Percentiles rank a stretch among this genome's conserved stretches.
phyloP scores from a whole-genome alignment of 2,329 filamentous ascomycete species.

The Rutstroemia sp. region DNA sequence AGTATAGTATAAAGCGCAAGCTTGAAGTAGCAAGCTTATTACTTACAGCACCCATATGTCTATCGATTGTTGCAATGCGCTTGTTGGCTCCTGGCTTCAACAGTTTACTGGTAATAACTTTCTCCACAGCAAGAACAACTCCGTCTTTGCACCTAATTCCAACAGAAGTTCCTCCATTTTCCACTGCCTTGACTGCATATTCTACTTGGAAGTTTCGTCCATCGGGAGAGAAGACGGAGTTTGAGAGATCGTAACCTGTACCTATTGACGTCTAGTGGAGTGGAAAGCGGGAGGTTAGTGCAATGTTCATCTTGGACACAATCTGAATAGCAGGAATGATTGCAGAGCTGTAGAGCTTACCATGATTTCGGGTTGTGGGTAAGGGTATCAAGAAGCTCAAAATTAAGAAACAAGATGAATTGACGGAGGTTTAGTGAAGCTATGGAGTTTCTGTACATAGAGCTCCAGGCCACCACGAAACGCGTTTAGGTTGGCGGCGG shows the following conservation, averaged over 20 bases:
- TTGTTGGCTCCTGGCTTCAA: slow-evolving; percentile 94
- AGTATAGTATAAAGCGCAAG: slow-evolving; percentile 6
- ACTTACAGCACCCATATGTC: slow-evolving; percentile 86
- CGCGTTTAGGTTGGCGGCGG: slow-evolving; percentile 21
- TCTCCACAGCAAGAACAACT: slow-evolving; percentile 92
- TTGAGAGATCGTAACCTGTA: slow-evolving; percentile 97
- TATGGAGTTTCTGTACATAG: slow-evolving; percentile 17
- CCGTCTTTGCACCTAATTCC: slow-evolving; percentile 97
- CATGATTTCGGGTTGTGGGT: slow-evolving; percentile 22
- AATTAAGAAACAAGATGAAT: slow-evolving; percentile 9
- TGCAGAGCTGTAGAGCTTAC: slow-evolving; percentile 25
- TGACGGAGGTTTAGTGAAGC: slow-evolving; percentile 16
- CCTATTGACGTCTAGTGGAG: slow-evolving; percentile 86
- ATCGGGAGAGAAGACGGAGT: slow-evolving; percentile 99
- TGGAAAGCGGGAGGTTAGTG: slow-evolving; percentile 17
- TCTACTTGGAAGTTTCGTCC: slow-evolving; percentile 99
- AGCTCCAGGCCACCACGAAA: slow-evolving; percentile 28
- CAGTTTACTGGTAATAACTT: slow-evolving; percentile 91
- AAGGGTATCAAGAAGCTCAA: slow-evolving; percentile 6
- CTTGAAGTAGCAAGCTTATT: neutral
- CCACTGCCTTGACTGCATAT: slow-evolving; percentile 97
- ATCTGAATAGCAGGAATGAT: neutral
- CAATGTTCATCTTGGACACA: neutral
- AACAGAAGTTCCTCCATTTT: slow-evolving; percentile 93
- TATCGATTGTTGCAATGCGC: slow-evolving; percentile 90